phyloP scores from a whole-genome alignment of 1,284 basidiomycete species.

The Anthracocystis walkeri region DNA sequence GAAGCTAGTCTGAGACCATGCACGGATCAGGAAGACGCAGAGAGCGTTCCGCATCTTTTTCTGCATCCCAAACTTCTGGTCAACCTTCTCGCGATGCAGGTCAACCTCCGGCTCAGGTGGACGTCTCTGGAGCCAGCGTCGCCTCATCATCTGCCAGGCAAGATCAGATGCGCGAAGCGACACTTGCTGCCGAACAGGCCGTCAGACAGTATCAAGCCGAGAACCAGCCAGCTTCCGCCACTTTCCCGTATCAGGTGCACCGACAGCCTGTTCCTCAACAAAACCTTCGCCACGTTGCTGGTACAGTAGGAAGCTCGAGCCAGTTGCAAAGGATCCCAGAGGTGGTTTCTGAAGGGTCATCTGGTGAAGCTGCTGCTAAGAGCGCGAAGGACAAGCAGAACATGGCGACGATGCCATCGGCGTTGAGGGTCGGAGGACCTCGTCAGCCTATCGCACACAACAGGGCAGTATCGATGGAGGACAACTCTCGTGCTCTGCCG shows the following conservation, averaged over 20 bases:
- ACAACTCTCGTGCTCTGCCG: slow-evolving; percentile 31
- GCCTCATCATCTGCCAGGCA: slow-evolving; percentile 18
- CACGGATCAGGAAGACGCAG: slow-evolving; percentile 14
- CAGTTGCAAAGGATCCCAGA: slow-evolving; percentile 35
- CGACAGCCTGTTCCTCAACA: slow-evolving; percentile 17
- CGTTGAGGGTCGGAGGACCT: slow-evolving; percentile 12
- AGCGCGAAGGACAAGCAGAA: not conserved
- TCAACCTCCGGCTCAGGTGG: not conserved
- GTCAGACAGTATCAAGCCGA: slow-evolving; percentile 31
- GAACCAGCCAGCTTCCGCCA: slow-evolving; percentile 7
- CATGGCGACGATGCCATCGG: slow-evolving; percentile 7
- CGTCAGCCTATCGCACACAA: slow-evolving; percentile 2
- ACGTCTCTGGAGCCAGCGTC: slow-evolving; percentile 1
- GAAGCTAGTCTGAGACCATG: slow-evolving; percentile 11
- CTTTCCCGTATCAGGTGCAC: slow-evolving; percentile 26
- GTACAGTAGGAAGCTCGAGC: slow-evolving; percentile 10
- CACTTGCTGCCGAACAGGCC: slow-evolving; percentile 22
- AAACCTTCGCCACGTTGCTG: slow-evolving; percentile 9
- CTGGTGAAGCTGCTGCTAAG: slow-evolving; percentile 14
- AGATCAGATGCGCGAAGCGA: slow-evolving; percentile 26
- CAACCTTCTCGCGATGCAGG: not conserved
- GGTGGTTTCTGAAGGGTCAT: slow-evolving; percentile 22
- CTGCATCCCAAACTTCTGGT: not conserved
- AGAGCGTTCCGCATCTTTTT: slow-evolving; percentile 25
- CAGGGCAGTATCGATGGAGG: slow-evolving; percentile 20